Percentiles rank a stretch among this genome's conserved stretches.
These are phyloP conservation scores for Rhizopogon sp. DNA, from an alignment of 768 basidiomycete species.

Conservation along the genomic window DNA sequence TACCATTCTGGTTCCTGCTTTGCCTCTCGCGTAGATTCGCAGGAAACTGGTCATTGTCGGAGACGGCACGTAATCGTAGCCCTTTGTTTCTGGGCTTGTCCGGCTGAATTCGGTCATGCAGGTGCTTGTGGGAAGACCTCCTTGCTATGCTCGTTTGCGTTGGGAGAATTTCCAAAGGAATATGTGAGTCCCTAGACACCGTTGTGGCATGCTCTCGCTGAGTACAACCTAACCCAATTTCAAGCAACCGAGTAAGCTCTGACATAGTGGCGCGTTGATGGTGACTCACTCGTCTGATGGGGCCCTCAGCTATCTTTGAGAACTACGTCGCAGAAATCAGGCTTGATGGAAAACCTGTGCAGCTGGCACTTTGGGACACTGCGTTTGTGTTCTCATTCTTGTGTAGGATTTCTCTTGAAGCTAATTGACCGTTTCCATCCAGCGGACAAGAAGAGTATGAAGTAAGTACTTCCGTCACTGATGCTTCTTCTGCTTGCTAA, in stretches of 20 bases:
- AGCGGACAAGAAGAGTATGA: constrained; percentile 99
- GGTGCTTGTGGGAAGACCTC: constrained; percentile 98
- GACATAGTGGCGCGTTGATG: neutral
- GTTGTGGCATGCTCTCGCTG: constrained; percentile 3
- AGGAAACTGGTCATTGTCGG: constrained; percentile 96
- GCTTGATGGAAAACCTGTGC: constrained; percentile 95
- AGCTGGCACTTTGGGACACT: constrained; percentile 97
- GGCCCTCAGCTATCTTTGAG: constrained; percentile 83
- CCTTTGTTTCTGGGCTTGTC: constrained; percentile 5
- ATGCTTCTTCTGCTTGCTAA: constrained; percentile 1
- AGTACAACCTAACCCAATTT: constrained; percentile 3
- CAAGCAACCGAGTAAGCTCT: constrained; percentile 44
- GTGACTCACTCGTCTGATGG: neutral
- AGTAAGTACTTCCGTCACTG: constrained; percentile 33
- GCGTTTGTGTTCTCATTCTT: constrained; percentile 58
- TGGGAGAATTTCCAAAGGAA: constrained; percentile 94
- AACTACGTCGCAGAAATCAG: constrained; percentile 99
- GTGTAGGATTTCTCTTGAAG: neutral
- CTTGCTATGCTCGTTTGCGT: constrained; percentile 83
- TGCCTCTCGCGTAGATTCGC: constrained; percentile 56
- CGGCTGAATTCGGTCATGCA: constrained; percentile 23
- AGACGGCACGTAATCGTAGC: constrained; percentile 60
- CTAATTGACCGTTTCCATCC: constrained; percentile 13
- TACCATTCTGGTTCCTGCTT: constrained; percentile 1
- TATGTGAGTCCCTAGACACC: constrained; percentile 56